phyloP scores from a whole-genome alignment of 441 rosid genomes.

The Mallotus repandus region DNA sequence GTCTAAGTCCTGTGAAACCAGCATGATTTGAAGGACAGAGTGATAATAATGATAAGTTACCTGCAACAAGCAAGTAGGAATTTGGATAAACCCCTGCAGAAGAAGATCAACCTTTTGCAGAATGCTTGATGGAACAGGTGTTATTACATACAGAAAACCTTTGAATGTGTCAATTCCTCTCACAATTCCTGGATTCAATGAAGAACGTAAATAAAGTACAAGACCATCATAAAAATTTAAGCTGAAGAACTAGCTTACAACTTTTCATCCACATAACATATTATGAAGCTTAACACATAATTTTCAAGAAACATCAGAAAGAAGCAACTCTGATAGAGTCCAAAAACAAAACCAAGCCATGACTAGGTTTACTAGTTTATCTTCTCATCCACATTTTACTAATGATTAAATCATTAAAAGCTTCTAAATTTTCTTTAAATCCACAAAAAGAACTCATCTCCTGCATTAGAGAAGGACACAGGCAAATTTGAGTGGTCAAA shows the following conservation, averaged over 20 bases:
- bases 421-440: background rate
- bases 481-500: background rate
- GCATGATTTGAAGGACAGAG: background rate
- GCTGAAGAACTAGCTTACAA: background rate
- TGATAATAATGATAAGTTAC: constrained; percentile 32
- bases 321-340: constrained; percentile 2
- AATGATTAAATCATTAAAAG: too few relatives aligned
- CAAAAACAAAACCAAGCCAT: background rate
- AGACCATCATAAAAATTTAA: background rate
- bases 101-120: constrained; percentile 81
- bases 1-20: background rate
- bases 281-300: background rate
- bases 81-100: constrained; percentile 74
- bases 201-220: background rate
- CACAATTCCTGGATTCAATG: constrained; percentile 63
- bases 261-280: too few relatives aligned
- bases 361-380: background rate
- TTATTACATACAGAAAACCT: constrained; percentile 67
- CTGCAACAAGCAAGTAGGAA: constrained; percentile 83
- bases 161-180: constrained; percentile 73
- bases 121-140: constrained; percentile 70
- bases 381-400: background rate
- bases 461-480: background rate
- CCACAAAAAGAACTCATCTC: background rate
- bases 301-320: constrained; percentile 1